Base-by-base conservation (phyloP, 2,329 filamentous ascomycete genomes). In the Macroventuria anomochaeta region DNA sequence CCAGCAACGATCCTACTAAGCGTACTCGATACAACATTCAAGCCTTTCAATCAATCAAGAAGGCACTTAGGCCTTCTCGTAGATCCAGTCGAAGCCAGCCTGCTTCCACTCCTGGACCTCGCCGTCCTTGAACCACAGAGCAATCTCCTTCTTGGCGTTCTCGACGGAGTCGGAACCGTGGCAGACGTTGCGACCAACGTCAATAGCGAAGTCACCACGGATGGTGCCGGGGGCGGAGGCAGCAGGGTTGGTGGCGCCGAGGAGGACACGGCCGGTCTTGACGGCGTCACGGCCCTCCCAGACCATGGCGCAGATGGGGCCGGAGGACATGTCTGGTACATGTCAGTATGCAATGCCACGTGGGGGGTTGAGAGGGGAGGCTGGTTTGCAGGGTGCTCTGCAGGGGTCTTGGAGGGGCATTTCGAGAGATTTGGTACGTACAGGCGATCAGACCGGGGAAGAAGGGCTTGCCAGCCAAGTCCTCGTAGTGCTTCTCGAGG, bases 131-230 rank as follows among this genome's bases (percentile, higher is more conserved):
- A 99, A 99, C 95, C 95, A 99, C 77, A 97, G 88, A 74, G 88
- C 89, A 77, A 99, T 99, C 86, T 99, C 95, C 90, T 97, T 97
- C 89, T 97, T 87, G 81, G 95, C 95, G 84, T 87, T 96, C 88
- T 99, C 95, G 81, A 99, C 93, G 77, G 85, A 88, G 86, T 99
- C 95, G 80, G 92, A 97, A 78, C 95, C 95, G 88, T 99, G 95
- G 90, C 93, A 97, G 83, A 97, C 92, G 85, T 99, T 99, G 80
- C 93, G 91, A 82, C 95, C 95, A 77, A 92, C 88, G 73, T 91
- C 88, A 71, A 93, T 90, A 79, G 90, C 89, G 79, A 79, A 92
- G 84, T 93, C 89, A 80, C 92, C 93, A 83, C 95, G 93, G 86
- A 99, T 99, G 83, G 95, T 99, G 78, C 95, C 95, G 64, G 95